A percentile compares a stretch with the other conserved stretches of the same genome.
These are phyloP conservation scores for Amylostereum areolatum DNA, from an alignment of 1,284 basidiomycete species.

Conservation along the genomic window DNA sequence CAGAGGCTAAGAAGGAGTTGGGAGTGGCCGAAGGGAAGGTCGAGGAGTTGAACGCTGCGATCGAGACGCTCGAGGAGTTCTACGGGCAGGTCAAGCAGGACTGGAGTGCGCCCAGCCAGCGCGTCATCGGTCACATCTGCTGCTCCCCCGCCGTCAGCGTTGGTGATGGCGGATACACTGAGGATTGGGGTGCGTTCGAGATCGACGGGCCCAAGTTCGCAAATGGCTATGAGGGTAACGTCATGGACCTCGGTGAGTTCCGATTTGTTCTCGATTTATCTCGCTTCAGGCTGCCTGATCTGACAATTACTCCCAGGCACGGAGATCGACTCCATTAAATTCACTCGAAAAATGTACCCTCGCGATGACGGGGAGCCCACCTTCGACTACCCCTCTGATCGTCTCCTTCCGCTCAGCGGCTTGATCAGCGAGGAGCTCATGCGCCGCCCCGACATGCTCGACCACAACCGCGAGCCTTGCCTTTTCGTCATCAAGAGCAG, in stretches of 20 bases:
- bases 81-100: slow-evolving; percentile 15
- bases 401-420: slow-evolving; percentile 24
- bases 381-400: slow-evolving; percentile 26
- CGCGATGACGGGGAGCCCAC: slow-evolving; percentile 14
- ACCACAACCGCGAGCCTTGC: slow-evolving; percentile 18
- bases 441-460: slow-evolving; percentile 19
- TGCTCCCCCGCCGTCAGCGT: slow-evolving; percentile 19
- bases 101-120: slow-evolving; percentile 17
- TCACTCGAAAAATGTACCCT: slow-evolving; percentile 20
- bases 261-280: slow-evolving; percentile 15
- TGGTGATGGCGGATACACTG: slow-evolving; percentile 12
- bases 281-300: slow-evolving; percentile 15
- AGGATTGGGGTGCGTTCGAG: slow-evolving; percentile 14
- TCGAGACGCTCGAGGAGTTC: slow-evolving; percentile 10
- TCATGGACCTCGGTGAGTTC: slow-evolving; percentile 17
- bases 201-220: slow-evolving; percentile 13
- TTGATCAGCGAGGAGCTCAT: slow-evolving; percentile 20
- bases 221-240: slow-evolving; percentile 13
- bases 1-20: slow-evolving; percentile 10
- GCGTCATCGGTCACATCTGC: slow-evolving; percentile 26
- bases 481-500: slow-evolving; percentile 30
- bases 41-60: slow-evolving; percentile 13
- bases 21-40: slow-evolving; percentile 12
- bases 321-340: slow-evolving; percentile 16
- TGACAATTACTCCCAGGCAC: slow-evolving; percentile 22